Evolutionary conservation across 441 rosid genomes (phyloP), one percentile per base, ranked within the genome.

Genomic region (Eutrema salsugineum): DNA sequence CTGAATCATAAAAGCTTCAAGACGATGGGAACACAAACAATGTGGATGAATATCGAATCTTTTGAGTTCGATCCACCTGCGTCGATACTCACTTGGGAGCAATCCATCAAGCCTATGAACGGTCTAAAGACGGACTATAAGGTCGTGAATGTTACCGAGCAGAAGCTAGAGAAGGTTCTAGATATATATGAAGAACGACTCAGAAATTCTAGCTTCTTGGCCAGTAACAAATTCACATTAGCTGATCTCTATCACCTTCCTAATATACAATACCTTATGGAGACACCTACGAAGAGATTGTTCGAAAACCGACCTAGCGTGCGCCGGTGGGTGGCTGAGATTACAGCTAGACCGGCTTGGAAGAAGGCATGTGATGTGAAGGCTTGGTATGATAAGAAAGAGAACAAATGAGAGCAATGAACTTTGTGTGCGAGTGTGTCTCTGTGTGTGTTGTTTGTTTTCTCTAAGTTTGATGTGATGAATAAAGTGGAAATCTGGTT

Each of bases 241-340:
- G 93, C 85, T 2, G 97, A 91, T 71, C 72, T 88, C 61, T 85
- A 85, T 73, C 93, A 91, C 72, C 76, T 88, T 48, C 93, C 97
- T 1, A 74, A 30, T 59, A 14, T 85, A 17, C 62, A 63, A n/a
- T 32, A 30, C 40, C 76, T 88, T 76, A 19, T 80, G 87, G 70
- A 44, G 17, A 84, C 85, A 11, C 77, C 24, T 4, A 58, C 63
- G 16, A 83, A 83, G 80, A 79, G 79, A 77, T 39, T 80, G 76
- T 55, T 86, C 7, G 84, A 82, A 30, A 50, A 66, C 7, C 81
- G 86, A 19, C 90, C 91, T 4, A 85, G 73, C 54, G 88, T 88
- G 7, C 48, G 63, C 58, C 84, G 83, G 6, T 90, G 94, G 97
- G 83, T 78, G 0, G 76, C 77, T 22, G 75, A 82, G 56, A 87